phyloP scores from a whole-genome alignment of 1,284 basidiomycete genomes.

The Boletellus sp. region DNA sequence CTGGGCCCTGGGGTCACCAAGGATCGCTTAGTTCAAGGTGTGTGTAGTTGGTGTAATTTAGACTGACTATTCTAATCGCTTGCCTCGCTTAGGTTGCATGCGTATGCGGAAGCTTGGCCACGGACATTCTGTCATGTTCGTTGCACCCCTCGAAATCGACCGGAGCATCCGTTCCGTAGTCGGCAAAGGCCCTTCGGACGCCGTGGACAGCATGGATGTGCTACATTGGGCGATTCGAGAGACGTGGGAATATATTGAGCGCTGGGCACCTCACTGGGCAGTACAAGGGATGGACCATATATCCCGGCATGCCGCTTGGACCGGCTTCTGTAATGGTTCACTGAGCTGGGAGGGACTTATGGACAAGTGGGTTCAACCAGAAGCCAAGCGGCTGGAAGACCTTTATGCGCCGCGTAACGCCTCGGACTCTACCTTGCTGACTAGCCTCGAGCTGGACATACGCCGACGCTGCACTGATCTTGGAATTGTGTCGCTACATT shows the following conservation, averaged over 20 bases:
- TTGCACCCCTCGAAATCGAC: slow-evolving; percentile 47
- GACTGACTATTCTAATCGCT: background rate
- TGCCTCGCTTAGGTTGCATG: slow-evolving; percentile 40
- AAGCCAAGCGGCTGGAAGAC: slow-evolving; percentile 37
- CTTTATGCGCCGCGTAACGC: slow-evolving; percentile 30
- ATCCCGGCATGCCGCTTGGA: slow-evolving; percentile 35
- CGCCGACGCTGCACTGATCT: slow-evolving; percentile 28
- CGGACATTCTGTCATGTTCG: slow-evolving; percentile 49
- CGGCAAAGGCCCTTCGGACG: slow-evolving; percentile 1
- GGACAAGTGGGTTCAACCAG: slow-evolving; percentile 37
- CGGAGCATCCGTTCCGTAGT: slow-evolving; percentile 34
- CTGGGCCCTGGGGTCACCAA: slow-evolving; percentile 53
- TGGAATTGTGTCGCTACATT: slow-evolving; percentile 18
- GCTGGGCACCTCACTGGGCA: slow-evolving; percentile 42
- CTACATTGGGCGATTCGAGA: slow-evolving; percentile 45
- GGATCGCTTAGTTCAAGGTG: slow-evolving; percentile 53
- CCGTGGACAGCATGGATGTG: slow-evolving; percentile 34
- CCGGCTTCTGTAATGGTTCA: slow-evolving; percentile 10
- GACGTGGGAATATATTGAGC: slow-evolving; percentile 43
- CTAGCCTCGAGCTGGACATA: slow-evolving; percentile 21
- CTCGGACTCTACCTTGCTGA: background rate
- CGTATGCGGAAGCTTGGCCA: slow-evolving; percentile 49
- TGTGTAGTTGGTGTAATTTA: background rate
- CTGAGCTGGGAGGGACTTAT: slow-evolving; percentile 18
- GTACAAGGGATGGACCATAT: slow-evolving; percentile 45